phyloP scores from a whole-genome alignment of 2,329 filamentous ascomycete genomes.

The Trichoderma atrobrunneum region DNA sequence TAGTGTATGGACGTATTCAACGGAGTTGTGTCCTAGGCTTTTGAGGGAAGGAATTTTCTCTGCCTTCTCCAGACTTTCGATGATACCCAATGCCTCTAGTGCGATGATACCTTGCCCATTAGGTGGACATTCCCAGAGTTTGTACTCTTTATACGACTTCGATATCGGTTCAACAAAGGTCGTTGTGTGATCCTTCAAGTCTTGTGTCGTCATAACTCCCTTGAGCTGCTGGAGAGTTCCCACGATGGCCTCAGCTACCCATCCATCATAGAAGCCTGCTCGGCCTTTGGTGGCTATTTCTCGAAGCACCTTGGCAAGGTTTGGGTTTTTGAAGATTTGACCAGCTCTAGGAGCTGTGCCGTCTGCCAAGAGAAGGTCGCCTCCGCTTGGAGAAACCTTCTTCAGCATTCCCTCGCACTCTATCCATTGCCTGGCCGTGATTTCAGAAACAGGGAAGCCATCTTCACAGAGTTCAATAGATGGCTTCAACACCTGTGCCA shows the following conservation, averaged over 20 bases:
- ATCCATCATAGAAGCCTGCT: conserved; percentile 7
- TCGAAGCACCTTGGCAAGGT: conserved; percentile 1
- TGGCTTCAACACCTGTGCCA: not conserved
- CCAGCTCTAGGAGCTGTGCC: conserved; percentile 9
- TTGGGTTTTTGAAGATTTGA: conserved; percentile 5
- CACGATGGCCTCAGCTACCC: conserved; percentile 11
- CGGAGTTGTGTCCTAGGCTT: not conserved
- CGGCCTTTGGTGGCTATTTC: conserved; percentile 5
- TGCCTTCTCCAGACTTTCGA: not conserved
- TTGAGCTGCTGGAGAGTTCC: not conserved
- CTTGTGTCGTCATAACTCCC: conserved; percentile 5
- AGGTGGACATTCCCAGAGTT: conserved; percentile 4
- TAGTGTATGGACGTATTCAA: conserved; percentile 4
- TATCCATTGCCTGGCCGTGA: conserved; percentile 11
- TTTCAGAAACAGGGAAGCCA: conserved; percentile 4
- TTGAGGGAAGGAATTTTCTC: not conserved
- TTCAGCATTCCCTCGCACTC: conserved; percentile 4
- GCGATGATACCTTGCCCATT: conserved; percentile 15
- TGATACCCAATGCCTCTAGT: conserved; percentile 8
- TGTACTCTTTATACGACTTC: not conserved
- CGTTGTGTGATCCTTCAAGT: conserved; percentile 1
- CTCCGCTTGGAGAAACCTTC: not conserved
- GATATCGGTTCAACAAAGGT: conserved; percentile 13
- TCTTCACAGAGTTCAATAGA: conserved; percentile 13
- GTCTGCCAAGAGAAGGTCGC: not conserved